These are phyloP conservation scores for Umbelopsis sp. DNA, from an alignment of 371 early-diverging fungal species.

Conservation along the genomic window DNA sequence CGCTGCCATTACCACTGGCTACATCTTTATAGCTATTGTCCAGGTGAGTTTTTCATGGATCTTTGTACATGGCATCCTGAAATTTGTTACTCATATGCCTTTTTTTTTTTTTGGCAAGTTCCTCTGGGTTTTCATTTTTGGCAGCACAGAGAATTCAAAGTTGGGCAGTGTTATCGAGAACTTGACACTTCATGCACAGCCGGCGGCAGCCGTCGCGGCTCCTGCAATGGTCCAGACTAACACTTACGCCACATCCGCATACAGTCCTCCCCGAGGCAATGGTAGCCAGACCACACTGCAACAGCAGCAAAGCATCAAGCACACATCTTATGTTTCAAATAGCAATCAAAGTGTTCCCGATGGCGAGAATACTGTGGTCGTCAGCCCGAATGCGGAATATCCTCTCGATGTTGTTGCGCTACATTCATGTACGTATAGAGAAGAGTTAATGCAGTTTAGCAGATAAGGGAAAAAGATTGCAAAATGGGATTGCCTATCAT, in stretches of 20 bases:
- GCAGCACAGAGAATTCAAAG: constrained; percentile 7
- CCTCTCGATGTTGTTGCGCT: constrained; percentile 43
- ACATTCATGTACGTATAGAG: constrained; percentile 39
- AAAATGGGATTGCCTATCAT: neutral
- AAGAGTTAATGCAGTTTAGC: no score
- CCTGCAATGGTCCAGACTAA: neutral
- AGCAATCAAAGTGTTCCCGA: constrained; percentile 9
- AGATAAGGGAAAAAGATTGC: neutral
- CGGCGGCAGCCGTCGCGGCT: neutral
- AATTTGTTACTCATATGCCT: neutral
- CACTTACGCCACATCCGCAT: neutral
- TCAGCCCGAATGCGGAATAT: constrained; percentile 40
- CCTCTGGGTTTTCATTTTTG: constrained; percentile 10
- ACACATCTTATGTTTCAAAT: neutral
- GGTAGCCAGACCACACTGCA: constrained; percentile 1
- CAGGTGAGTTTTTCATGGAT: neutral
- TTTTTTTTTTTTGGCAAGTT: neutral
- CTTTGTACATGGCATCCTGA: neutral
- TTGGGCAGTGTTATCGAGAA: constrained; percentile 11
- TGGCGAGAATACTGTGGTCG: constrained; percentile 31
- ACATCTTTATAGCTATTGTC: constrained; percentile 14
- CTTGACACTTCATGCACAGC: constrained; percentile 6
- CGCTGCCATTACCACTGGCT: constrained; percentile 10
- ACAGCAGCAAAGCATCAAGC: constrained; percentile 9
- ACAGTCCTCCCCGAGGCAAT: neutral